Base-by-base conservation (phyloP, 805 yeast genomes). In the Sungouiozyma intestinalis region DNA sequence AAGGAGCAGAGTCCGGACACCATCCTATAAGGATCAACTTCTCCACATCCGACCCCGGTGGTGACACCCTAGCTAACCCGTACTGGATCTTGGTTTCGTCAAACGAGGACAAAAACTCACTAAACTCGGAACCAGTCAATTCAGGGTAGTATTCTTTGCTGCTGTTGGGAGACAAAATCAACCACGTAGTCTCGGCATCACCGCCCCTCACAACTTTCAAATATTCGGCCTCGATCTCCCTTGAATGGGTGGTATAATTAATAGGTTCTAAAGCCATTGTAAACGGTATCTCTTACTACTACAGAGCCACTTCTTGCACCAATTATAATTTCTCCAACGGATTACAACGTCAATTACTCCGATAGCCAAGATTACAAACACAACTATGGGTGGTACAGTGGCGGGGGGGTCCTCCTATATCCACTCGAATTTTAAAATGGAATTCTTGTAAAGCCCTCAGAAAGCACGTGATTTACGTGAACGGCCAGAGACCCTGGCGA, bases 1-100 rank as follows among this genome's bases (percentile, higher is more conserved):
- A 71, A 48, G 97, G 94, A 17, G 95, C 88, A 43, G 90, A 85
- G 62, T 92, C 97, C 5, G 98, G 98, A 66, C 95, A 85, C 96
- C 96, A 90, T 40, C 97, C 97, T 33, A 92, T 71, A 38, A 92
- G 68, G 27, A 90, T 74, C 49, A 85, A 70, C 68, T 92, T 92
- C 55, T 76, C 74, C 31, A 92, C 88, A 52, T 84, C 92, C 3
- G 95, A 82, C n/a, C 92, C 94, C 43, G 90, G 90, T 43, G 90
- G 94, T 44, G 79, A 77, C 38, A 90, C 85, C 42, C 95, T 76
- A 34, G 85, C 83, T 45, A 92, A 71, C 34, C 97, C 98, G 55
- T 81, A 92, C 67, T 88, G 95, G 46, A 88, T 85, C 45, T 78
- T 76, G 3, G 94, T 83, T 50, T 90, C 97, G 51, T 79, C 81